A percentile compares a stretch with the other conserved stretches of the same genome.
Evolutionary conservation across 352 stramenopile genomes (phyloP).

Genomic region (Pythium pyrilobum): DNA sequence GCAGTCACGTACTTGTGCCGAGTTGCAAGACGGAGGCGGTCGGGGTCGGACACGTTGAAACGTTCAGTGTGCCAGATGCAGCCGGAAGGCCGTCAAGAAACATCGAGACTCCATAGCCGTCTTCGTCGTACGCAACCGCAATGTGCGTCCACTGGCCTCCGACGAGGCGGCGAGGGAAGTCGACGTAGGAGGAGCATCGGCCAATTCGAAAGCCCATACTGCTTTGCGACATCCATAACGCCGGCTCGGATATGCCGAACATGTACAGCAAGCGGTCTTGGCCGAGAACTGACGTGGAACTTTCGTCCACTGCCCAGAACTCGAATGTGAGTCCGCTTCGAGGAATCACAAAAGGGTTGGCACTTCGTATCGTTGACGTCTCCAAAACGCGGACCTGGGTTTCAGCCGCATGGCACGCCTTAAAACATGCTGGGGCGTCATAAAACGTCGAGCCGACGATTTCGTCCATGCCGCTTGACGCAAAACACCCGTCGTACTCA

Average conservation of each 20-base stretch:
- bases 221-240: conserved; percentile 10
- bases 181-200: conserved; percentile 23
- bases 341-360: conserved; percentile 19
- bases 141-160: conserved; percentile 33
- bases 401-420: neutral
- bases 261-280: conserved; percentile 27
- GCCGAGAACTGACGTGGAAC: neutral
- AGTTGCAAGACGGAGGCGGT: conserved; percentile 30
- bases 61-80: conserved; percentile 15
- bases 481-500: conserved; percentile 28
- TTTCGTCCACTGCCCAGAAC: conserved; percentile 25
- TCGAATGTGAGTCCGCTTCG: conserved; percentile 28
- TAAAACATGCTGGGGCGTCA: conserved; percentile 1
- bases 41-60: conserved; percentile 20
- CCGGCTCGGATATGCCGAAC: conserved; percentile 20
- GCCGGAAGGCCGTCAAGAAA: conserved; percentile 27
- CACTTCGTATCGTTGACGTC: conserved; percentile 22
- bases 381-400: conserved; percentile 30
- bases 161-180: conserved; percentile 26
- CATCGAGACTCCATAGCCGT: conserved; percentile 14
- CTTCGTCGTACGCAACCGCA: conserved; percentile 21
- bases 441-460: neutral
- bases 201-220: conserved; percentile 23
- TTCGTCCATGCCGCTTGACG: conserved; percentile 7
- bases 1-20: conserved; percentile 38